These are phyloP conservation scores for Galeopsis tetrahit DNA, from an alignment of 257 asterid genomes.

Conservation along the genomic window DNA sequence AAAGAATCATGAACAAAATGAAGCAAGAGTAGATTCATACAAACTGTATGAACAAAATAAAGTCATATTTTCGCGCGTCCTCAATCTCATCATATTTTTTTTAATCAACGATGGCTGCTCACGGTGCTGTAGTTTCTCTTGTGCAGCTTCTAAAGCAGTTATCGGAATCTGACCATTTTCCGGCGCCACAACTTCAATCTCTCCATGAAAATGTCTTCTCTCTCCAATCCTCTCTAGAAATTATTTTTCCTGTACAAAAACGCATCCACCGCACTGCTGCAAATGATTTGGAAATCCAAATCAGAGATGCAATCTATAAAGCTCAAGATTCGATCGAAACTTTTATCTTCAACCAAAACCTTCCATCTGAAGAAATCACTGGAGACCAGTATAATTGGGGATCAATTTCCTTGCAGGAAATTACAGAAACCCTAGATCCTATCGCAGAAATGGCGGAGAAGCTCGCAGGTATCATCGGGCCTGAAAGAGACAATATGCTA, in stretches of 20 bases:
- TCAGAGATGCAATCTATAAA: conserved; percentile 34
- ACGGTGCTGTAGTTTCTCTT: conserved; percentile 43
- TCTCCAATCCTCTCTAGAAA: conserved; percentile 35
- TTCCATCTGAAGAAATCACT: background rate
- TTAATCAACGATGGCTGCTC: conserved; percentile 37
- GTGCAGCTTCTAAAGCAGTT: conserved; percentile 32
- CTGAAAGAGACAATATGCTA: background rate
- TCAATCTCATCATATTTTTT: background rate
- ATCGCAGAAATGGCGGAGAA: conserved; percentile 1
- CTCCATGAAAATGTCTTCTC: conserved; percentile 23
- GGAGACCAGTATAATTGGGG: background rate
- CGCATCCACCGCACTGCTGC: background rate
- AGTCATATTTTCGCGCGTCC: no score
- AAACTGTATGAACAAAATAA: no score
- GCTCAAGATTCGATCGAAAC: conserved; percentile 39
- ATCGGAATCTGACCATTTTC: conserved; percentile 21
- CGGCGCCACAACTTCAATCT: conserved; percentile 20
- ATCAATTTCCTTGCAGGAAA: background rate
- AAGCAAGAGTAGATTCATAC: no score
- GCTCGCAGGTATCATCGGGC: conserved; percentile 17
- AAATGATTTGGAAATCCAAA: conserved; percentile 15
- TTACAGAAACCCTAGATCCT: background rate
- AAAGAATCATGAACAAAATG: no score
- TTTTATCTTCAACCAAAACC: conserved; percentile 29
- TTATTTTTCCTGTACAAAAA: conserved; percentile 24